phyloP scores from a whole-genome alignment of 176 grass and related monocot species.

The Paspalum notatum region DNA sequence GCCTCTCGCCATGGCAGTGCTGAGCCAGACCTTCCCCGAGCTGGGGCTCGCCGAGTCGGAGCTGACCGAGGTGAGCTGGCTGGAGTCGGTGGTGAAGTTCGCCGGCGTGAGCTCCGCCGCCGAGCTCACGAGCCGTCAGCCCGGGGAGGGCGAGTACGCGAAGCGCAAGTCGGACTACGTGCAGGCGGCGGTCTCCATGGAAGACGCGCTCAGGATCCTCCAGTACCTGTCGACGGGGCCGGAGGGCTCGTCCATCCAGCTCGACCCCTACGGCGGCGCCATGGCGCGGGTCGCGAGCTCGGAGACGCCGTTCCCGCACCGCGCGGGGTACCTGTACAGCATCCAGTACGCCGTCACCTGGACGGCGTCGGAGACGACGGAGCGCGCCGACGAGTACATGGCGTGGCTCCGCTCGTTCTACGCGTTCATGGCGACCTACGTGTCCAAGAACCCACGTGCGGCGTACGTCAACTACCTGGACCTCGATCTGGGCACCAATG shows the following conservation, averaged over 20 bases:
- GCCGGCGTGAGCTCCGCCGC: conserved; percentile 3
- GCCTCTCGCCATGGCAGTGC: neutral
- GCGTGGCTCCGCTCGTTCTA: conserved; percentile 56
- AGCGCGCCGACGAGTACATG: neutral
- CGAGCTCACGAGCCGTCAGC: conserved; percentile 27
- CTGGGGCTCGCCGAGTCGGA: conserved; percentile 40
- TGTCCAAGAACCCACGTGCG: conserved; percentile 42
- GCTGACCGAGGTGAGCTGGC: conserved; percentile 56
- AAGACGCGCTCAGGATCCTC: conserved; percentile 12
- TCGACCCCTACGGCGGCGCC: conserved; percentile 71
- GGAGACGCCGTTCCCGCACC: conserved; percentile 58
- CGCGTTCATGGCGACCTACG: conserved; percentile 48
- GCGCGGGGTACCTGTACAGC: conserved; percentile 48
- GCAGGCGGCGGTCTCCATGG: conserved; percentile 13
- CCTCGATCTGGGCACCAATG: conserved; percentile 54
- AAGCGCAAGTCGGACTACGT: conserved; percentile 80
- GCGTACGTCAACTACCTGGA: conserved; percentile 78
- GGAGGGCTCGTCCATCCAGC: conserved; percentile 28
- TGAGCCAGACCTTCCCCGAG: conserved; percentile 45
- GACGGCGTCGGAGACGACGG: neutral
- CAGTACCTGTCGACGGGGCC: conserved; percentile 34
- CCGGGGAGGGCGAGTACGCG: conserved; percentile 2
- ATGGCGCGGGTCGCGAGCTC: conserved; percentile 42
- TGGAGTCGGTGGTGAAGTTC: conserved; percentile 57
- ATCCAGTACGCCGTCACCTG: conserved; percentile 64